phyloP scores from a whole-genome alignment of 352 stramenopile species.

The Phytophthora pinifolia region DNA sequence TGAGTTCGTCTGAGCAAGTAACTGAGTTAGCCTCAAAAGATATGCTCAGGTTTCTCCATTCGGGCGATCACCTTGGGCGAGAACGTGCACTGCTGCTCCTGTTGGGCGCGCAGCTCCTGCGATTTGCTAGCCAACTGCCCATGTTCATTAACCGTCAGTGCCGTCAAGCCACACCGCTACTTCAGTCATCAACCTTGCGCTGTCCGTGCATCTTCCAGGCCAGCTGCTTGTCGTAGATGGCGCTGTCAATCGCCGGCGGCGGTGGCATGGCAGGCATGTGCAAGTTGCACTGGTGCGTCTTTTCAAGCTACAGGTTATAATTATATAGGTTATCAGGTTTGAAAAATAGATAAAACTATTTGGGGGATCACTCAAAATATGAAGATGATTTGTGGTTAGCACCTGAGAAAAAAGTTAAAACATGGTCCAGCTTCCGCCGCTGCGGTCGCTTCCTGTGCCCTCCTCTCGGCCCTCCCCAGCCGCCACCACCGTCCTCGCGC shows the following conservation, averaged over 20 bases:
- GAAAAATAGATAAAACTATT: too few species aligned
- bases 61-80: slow-evolving; percentile 40
- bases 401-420: too few species aligned
- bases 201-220: slow-evolving; percentile 57
- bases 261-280: slow-evolving; percentile 1
- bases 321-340: too few species aligned
- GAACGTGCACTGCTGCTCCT: slow-evolving; percentile 63
- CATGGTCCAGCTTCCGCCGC: too few species aligned
- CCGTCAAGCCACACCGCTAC: background rate
- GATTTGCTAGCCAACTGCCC: slow-evolving; percentile 41
- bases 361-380: too few species aligned
- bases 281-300: background rate
- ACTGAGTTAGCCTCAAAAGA: background rate
- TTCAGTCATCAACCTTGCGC: slow-evolving; percentile 34
- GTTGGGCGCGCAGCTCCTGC: slow-evolving; percentile 40
- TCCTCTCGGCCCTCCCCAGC: too few species aligned
- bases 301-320: background rate
- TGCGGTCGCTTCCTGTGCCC: too few species aligned
- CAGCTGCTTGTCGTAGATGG: slow-evolving; percentile 65
- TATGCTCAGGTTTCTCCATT: background rate
- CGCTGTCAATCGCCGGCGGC: slow-evolving; percentile 14
- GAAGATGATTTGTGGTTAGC: too few species aligned
- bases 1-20: slow-evolving; percentile 12
- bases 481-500: background rate
- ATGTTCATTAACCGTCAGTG: background rate